Percentiles rank a stretch among this genome's conserved stretches.
These are phyloP conservation scores for Volvox carteri DNA, from an alignment of 163 green algal genomes.

Conservation along the genomic window DNA sequence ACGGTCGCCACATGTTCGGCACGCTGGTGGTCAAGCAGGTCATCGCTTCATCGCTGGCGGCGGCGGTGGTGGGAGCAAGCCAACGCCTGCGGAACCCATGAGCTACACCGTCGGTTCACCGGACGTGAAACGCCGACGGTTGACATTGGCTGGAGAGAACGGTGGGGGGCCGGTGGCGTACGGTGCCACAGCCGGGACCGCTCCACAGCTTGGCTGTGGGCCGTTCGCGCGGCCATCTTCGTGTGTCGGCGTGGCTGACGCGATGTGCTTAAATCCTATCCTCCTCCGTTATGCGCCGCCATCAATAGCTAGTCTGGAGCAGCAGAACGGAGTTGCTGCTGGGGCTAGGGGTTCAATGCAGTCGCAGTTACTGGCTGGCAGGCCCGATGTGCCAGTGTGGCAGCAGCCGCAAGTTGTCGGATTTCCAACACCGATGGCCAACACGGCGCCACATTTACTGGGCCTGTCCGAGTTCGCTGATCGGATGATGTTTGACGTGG, in stretches of 20 bases:
- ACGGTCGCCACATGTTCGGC: too few relatives aligned
- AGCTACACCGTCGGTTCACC: neutral
- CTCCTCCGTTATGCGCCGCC: slow-evolving; percentile 39
- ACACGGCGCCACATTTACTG: neutral
- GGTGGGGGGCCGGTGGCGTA: neutral
- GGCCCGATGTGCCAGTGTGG: neutral
- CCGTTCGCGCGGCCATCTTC: neutral
- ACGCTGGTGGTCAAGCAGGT: too few relatives aligned
- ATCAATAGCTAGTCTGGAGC: neutral
- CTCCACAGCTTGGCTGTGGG: neutral
- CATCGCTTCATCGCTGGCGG: neutral
- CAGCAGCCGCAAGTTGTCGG: neutral
- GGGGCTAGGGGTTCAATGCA: too few relatives aligned
- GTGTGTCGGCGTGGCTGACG: neutral
- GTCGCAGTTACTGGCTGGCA: neutral
- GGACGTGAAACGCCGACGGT: neutral
- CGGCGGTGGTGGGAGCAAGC: neutral
- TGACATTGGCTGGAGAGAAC: neutral
- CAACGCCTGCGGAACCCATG: neutral
- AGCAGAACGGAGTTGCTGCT: neutral
- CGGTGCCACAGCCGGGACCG: neutral
- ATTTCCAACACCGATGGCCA: neutral
- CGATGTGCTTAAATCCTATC: slow-evolving; percentile 6
- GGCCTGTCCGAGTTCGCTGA: neutral
- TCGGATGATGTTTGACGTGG: neutral